Conservation (phyloP, 2,329 filamentous ascomycete genomes). For the Coleophoma crateriformis region DNA sequence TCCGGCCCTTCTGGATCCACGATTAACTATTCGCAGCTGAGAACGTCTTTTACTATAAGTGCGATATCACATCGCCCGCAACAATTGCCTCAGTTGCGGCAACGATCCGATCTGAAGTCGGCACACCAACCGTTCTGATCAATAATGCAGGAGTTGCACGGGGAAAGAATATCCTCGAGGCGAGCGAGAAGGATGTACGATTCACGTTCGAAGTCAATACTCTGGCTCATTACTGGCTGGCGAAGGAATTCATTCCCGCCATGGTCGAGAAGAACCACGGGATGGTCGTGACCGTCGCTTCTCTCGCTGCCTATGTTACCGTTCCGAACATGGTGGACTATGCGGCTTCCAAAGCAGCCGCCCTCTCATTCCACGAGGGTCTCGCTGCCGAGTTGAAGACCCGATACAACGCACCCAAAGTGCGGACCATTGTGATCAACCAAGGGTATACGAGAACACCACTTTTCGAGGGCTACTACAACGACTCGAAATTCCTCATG, state of each 20-base stretch:
- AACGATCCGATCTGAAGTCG: slow-evolving; percentile 48
- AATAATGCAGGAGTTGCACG: slow-evolving; percentile 65
- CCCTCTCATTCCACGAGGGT: slow-evolving; percentile 63
- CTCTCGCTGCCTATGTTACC: slow-evolving; percentile 53
- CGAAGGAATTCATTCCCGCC: slow-evolving; percentile 60
- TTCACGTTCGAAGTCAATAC: slow-evolving; percentile 70
- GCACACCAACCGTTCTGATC: slow-evolving; percentile 63
- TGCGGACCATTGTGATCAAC: slow-evolving; percentile 62
- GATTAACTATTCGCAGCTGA: slow-evolving; percentile 28
- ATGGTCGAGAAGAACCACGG: slow-evolving; percentile 63
- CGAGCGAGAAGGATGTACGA: slow-evolving; percentile 51
- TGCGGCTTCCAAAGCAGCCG: slow-evolving; percentile 58
- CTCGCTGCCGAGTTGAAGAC: slow-evolving; percentile 51
- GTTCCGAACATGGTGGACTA: slow-evolving; percentile 65
- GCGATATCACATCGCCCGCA: slow-evolving; percentile 59
- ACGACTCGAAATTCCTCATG: slow-evolving; percentile 43
- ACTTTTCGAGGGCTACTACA: slow-evolving; percentile 52
- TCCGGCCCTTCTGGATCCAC: not conserved
- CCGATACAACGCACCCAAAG: slow-evolving; percentile 54
- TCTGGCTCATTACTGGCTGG: slow-evolving; percentile 61
- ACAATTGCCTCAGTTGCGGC: slow-evolving; percentile 46
- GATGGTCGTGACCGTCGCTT: slow-evolving; percentile 67
- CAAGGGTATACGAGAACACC: slow-evolving; percentile 57
- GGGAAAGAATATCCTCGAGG: slow-evolving; percentile 55
- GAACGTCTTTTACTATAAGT: slow-evolving; percentile 62